These are phyloP conservation scores for Polyplosphaeria fusca DNA, from an alignment of 495 filamentous ascomycete genomes.

Conservation along the genomic window DNA sequence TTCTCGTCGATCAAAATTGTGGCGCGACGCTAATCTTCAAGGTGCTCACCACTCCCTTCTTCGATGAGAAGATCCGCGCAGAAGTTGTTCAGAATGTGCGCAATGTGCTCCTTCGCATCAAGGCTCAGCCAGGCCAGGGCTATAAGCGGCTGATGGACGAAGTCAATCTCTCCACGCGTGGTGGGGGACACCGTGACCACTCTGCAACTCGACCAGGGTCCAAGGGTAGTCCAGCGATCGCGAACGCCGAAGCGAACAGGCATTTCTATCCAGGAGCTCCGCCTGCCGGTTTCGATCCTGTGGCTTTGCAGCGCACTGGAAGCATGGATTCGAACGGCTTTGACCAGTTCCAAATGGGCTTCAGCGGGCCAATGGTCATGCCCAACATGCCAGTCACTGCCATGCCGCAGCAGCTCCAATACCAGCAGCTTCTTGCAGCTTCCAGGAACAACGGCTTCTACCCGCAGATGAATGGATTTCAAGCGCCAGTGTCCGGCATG, in stretches of 20 bases:
- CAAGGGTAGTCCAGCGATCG: slow-evolving; percentile 46
- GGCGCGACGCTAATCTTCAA: slow-evolving; percentile 97
- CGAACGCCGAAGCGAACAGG: slow-evolving; percentile 35
- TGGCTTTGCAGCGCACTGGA: slow-evolving; percentile 51
- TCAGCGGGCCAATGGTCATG: slow-evolving; percentile 50
- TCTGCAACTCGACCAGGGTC: slow-evolving; percentile 51
- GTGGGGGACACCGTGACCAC: slow-evolving; percentile 37
- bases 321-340: slow-evolving; percentile 55
- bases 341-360: slow-evolving; percentile 51
- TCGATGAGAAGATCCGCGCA: slow-evolving; percentile 83
- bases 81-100: slow-evolving; percentile 90
- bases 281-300: slow-evolving; percentile 43
- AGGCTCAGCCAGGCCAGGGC: slow-evolving; percentile 88
- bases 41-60: slow-evolving; percentile 94
- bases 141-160: slow-evolving; percentile 99
- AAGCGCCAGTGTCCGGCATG: slow-evolving; percentile 23
- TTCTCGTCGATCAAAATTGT: slow-evolving; percentile 84
- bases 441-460: slow-evolving; percentile 22
- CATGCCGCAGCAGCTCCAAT: slow-evolving; percentile 55
- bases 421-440: slow-evolving; percentile 57
- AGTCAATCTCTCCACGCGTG: slow-evolving; percentile 74
- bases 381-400: slow-evolving; percentile 49
- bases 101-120: slow-evolving; percentile 81
- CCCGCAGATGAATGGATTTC: slow-evolving; percentile 28
- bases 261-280: slow-evolving; percentile 46